phyloP scores from a whole-genome alignment of 2,329 filamentous ascomycete genomes.

The Bipolaris zeicola region DNA sequence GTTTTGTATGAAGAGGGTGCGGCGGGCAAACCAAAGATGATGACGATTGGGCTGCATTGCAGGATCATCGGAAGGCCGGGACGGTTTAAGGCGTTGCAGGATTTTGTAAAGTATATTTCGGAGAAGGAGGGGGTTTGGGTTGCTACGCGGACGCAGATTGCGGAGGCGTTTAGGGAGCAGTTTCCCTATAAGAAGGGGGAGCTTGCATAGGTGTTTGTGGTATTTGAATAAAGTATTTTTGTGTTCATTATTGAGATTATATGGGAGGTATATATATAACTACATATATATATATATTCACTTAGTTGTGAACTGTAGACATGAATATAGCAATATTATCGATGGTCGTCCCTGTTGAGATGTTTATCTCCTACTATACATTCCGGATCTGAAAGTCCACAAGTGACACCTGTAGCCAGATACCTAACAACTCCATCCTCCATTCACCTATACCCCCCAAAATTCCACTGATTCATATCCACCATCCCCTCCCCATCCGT shows the following conservation, averaged over 20 bases:
- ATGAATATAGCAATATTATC: background rate
- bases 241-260: too few species aligned
- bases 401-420: too few species aligned
- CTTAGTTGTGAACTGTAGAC: too few species aligned
- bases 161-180: constrained; percentile 55
- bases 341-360: too few species aligned
- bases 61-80: constrained; percentile 60
- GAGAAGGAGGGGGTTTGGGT: constrained; percentile 62
- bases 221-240: too few species aligned
- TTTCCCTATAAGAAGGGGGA: constrained; percentile 57
- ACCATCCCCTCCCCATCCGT: constrained; percentile 7
- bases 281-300: too few species aligned
- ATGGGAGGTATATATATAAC: too few species aligned
- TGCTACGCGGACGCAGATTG: constrained; percentile 60
- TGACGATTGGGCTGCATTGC: constrained; percentile 62
- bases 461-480: constrained; percentile 23
- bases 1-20: constrained; percentile 59
- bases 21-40: constrained; percentile 52
- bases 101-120: constrained; percentile 60
- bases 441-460: constrained; percentile 23
- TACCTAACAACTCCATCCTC: too few species aligned
- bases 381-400: too few species aligned
- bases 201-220: constrained; percentile 27
- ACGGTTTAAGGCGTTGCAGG: constrained; percentile 57
- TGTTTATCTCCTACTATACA: too few species aligned